Base-by-base conservation (phyloP, 2,329 filamentous ascomycete species). In the Aspergillus ustus region DNA sequence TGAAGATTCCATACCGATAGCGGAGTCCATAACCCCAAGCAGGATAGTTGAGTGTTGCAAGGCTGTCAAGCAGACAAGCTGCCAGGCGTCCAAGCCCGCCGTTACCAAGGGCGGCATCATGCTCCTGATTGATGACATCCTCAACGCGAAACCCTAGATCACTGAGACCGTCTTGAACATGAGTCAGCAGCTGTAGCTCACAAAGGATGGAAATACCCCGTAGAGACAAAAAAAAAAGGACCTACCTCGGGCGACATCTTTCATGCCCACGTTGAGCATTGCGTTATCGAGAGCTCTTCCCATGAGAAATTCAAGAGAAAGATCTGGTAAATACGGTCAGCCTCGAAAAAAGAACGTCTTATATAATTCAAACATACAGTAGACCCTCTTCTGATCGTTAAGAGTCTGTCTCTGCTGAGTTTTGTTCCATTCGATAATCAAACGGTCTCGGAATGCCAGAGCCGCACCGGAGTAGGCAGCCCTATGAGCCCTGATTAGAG, bases 1-100 rank as follows among this genome's bases (percentile, higher is more conserved):
- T 98, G 88, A 99, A 99, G 77, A 99, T 99, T 75, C 91, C 91
- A 76, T 98, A 98, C 77, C 93, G 86, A 82, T 99, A 99, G 73
- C 95, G 88, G 69, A 99, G 82, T 59, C 94, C 95, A 72, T 99
- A 99, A 40, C 95, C 95, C 95, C 95, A 99, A 20, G 95, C 95
- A 9, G 95, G 92, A 77, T 91, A 97, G 82, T 97, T 96, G 70
- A 99, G 85, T 11, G 93, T 94, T 25, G 95, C 95, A 74, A 99
- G 82, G 70, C 93, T 97, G 82, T 99, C 95, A 66, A 99, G 87
- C 84, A 98, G 97, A 80, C 95, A 99, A 44, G 95, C 95, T 15
- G 95, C 95, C 52, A 99, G 86, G 70, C 95, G 91, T 50, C 95
- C 95, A 52, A 99, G 87, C 77, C 95, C 95, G 73, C 95, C 95